Conservation (phyloP, 2,329 filamentous ascomycete genomes). For the Trichophaea hybrida region DNA sequence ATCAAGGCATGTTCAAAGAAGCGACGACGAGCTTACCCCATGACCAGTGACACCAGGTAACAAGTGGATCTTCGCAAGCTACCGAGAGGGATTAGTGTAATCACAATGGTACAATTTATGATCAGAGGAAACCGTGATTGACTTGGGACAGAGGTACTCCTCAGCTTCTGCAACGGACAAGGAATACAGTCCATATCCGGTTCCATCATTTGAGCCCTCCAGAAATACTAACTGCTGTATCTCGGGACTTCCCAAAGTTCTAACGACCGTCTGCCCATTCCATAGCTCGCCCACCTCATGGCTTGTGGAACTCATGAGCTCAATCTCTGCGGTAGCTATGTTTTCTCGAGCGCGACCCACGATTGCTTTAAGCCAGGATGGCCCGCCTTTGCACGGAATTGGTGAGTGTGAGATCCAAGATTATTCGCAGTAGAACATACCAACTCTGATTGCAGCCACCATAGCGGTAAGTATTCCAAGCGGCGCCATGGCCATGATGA, state of each 20-base stretch:
- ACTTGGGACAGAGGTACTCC: neutral
- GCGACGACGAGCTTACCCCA: neutral
- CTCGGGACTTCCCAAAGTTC: conserved; percentile 7
- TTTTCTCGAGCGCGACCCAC: conserved; percentile 32
- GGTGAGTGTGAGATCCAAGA: too few species aligned
- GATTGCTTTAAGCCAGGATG: conserved; percentile 33
- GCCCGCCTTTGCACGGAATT: conserved; percentile 22
- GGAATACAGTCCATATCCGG: neutral
- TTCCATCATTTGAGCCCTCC: conserved; percentile 24
- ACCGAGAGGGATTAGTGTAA: neutral
- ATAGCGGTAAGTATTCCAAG: conserved; percentile 35
- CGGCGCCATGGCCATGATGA: conserved; percentile 37
- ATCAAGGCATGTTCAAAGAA: neutral
- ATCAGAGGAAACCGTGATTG: neutral
- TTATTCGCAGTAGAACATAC: conserved; percentile 7
- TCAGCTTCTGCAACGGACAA: neutral
- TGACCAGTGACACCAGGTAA: neutral
- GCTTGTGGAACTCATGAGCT: conserved; percentile 35
- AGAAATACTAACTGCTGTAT: conserved; percentile 4
- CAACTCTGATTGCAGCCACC: conserved; percentile 29
- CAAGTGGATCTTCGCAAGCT: neutral
- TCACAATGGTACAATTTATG: too few species aligned
- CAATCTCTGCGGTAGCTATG: conserved; percentile 29
- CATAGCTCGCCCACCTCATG: conserved; percentile 34
- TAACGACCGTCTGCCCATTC: conserved; percentile 32